Evolutionary conservation across 352 stramenopile species (phyloP).

Genomic region (Halophytophthora batemanensis): DNA sequence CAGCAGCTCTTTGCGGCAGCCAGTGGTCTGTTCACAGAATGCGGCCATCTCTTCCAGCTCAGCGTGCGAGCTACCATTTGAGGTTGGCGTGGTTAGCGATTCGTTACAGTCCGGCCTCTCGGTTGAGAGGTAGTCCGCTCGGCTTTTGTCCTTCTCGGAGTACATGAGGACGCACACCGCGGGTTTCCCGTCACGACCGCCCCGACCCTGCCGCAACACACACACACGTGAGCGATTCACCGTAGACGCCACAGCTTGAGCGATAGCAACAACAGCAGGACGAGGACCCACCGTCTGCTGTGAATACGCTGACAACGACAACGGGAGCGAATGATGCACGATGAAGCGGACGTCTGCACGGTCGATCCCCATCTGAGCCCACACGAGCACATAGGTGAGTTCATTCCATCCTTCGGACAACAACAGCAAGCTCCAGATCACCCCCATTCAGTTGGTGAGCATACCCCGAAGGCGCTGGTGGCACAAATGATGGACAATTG

Average conservation of each 20-base stretch:
- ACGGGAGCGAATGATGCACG: slow-evolving; percentile 64
- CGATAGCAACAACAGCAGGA: not conserved
- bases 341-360: slow-evolving; percentile 72
- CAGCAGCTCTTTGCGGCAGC: slow-evolving; percentile 56
- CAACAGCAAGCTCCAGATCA: too few species aligned
- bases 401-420: not conserved
- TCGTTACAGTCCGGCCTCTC: slow-evolving; percentile 31
- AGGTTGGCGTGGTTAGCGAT: slow-evolving; percentile 12
- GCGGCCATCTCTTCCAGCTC: slow-evolving; percentile 48
- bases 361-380: slow-evolving; percentile 75
- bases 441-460: not conserved
- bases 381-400: not conserved
- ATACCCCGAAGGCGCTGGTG: slow-evolving; percentile 74
- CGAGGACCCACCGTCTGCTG: slow-evolving; percentile 66
- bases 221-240: not conserved
- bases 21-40: slow-evolving; percentile 48
- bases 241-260: too few species aligned
- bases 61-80: slow-evolving; percentile 35
- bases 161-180: slow-evolving; percentile 63
- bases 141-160: slow-evolving; percentile 49
- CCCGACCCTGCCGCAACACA: slow-evolving; percentile 42
- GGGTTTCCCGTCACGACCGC: slow-evolving; percentile 54
- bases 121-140: slow-evolving; percentile 40
- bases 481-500: slow-evolving; percentile 74
- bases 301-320: slow-evolving; percentile 64